Evolutionary conservation across 1,284 basidiomycete species (phyloP).

Genomic region (Fistulina hepatica): DNA sequence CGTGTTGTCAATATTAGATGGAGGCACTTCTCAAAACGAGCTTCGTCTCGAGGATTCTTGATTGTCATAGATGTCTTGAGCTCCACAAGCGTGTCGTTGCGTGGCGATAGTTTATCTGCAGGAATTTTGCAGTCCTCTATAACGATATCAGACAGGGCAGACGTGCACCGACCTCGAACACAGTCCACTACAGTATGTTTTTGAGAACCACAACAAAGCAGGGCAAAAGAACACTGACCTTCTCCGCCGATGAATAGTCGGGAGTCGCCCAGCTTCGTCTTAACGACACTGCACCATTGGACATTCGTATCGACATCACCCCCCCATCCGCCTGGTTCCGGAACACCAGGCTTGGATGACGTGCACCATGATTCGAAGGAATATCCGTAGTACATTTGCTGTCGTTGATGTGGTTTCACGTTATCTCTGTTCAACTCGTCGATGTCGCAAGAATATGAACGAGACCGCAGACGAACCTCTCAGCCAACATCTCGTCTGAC

Average conservation of each 20-base stretch:
- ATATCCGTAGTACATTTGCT: conserved; percentile 68
- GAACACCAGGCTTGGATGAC: conserved; percentile 27
- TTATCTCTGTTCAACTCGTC: conserved; percentile 36
- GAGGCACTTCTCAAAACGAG: conserved; percentile 72
- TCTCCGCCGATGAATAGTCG: conserved; percentile 89
- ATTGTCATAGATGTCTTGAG: conserved; percentile 88
- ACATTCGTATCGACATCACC: conserved; percentile 89
- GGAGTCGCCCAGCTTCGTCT: conserved; percentile 74
- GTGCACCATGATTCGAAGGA: conserved; percentile 85
- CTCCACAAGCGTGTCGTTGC: conserved; percentile 69
- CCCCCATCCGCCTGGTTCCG: conserved; percentile 40
- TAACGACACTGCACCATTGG: conserved; percentile 92
- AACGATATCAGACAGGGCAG: background rate
- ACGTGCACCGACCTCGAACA: conserved; percentile 49
- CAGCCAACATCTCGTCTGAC: conserved; percentile 40
- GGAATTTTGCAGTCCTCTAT: conserved; percentile 7
- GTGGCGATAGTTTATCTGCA: conserved; percentile 45
- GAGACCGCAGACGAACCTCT: conserved; percentile 42
- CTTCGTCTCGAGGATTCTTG: conserved; percentile 55
- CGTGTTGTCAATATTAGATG: background rate
- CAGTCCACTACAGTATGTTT: too few species aligned
- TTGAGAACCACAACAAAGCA: too few species aligned
- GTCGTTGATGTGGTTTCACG: conserved; percentile 45
- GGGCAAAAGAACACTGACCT: too few species aligned
- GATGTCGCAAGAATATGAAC: conserved; percentile 13